phyloP scores from a whole-genome alignment of 2,329 filamentous ascomycete genomes.

The Talaromyces sp. region DNA sequence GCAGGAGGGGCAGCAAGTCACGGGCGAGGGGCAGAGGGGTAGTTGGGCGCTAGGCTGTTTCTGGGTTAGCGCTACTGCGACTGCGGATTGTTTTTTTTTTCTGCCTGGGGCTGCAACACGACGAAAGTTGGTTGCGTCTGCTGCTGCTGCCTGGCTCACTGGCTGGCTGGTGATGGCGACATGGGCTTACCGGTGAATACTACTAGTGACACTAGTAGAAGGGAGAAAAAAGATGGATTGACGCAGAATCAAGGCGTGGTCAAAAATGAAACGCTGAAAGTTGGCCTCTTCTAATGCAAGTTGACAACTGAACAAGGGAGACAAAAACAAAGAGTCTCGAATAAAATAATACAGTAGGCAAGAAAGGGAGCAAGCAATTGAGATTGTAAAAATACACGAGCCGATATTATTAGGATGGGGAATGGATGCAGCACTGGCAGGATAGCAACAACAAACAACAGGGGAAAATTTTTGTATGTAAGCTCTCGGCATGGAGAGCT shows the following conservation, averaged over 20 bases:
- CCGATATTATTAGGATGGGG: neutral
- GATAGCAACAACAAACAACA: neutral
- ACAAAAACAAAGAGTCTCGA: neutral
- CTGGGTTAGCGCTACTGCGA: neutral
- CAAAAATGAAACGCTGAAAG: neutral
- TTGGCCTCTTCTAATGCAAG: neutral
- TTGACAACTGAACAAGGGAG: neutral
- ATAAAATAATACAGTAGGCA: neutral
- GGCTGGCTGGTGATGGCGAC: neutral
- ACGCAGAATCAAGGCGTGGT: neutral
- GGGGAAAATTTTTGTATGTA: neutral
- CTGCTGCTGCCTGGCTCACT: neutral
- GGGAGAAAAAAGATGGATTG: neutral
- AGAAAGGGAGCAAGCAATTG: neutral
- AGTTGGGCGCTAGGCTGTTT: neutral
- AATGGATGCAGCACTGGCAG: neutral
- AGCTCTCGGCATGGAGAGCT: neutral
- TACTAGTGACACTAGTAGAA: neutral
- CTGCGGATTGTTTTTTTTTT: neutral
- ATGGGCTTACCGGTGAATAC: neutral
- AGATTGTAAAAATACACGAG: neutral
- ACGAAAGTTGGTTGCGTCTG: neutral
- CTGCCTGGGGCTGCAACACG: neutral
- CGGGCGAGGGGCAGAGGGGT: slow-evolving; percentile 12
- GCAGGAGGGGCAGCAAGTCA: slow-evolving; percentile 13